These are phyloP conservation scores for Diplodia scrobiculata DNA, from an alignment of 2,329 filamentous ascomycete genomes.

Conservation along the genomic window DNA sequence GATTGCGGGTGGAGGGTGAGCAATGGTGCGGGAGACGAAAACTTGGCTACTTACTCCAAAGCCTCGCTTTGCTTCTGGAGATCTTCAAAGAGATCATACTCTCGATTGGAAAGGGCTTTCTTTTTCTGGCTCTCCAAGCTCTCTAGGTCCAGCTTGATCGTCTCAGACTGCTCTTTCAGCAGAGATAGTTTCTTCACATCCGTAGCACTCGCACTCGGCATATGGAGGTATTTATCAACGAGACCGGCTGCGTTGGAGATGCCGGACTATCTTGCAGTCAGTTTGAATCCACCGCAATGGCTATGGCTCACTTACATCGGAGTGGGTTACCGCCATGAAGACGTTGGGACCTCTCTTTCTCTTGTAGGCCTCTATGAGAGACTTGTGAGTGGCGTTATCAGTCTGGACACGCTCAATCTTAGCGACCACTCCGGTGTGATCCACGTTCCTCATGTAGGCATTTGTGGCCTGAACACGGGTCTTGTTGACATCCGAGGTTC, in stretches of 20 bases:
- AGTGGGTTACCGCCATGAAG: slow-evolving; percentile 33
- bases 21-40: not conserved
- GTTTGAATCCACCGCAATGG: not conserved
- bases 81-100: not conserved
- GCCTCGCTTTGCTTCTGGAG: not conserved
- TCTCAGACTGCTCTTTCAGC: not conserved
- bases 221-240: not conserved
- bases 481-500: slow-evolving; percentile 31
- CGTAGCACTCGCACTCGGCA: not conserved
- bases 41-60: not conserved
- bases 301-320: slow-evolving; percentile 30
- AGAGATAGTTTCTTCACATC: not conserved
- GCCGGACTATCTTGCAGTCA: not conserved
- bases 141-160: not conserved
- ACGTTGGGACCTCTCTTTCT: slow-evolving; percentile 33
- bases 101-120: not conserved
- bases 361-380: slow-evolving; percentile 32
- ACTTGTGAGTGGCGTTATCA: slow-evolving; percentile 29
- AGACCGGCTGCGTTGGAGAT: not conserved
- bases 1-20: not conserved
- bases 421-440: slow-evolving; percentile 34
- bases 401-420: slow-evolving; percentile 32
- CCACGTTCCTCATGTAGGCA: slow-evolving; percentile 32
- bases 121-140: not conserved
- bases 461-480: slow-evolving; percentile 30